Conservation (phyloP, 2,329 filamentous ascomycete genomes). For the Arthroderma uncinatum region DNA sequence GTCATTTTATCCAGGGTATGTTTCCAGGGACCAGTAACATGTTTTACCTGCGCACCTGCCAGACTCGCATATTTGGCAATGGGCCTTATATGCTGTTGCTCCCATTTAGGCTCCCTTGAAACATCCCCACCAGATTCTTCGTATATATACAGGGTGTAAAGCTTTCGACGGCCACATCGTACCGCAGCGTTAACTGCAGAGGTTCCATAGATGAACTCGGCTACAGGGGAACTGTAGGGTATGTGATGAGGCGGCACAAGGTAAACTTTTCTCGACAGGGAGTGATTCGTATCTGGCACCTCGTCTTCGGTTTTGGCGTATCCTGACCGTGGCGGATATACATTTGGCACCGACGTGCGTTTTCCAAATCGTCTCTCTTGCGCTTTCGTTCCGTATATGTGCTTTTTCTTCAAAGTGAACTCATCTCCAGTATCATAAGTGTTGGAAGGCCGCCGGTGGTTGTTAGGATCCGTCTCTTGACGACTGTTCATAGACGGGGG, state of each 20-base stretch:
- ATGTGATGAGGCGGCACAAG: conserved; percentile 36
- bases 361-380: not conserved
- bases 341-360: not conserved
- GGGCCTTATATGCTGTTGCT: conserved; percentile 12
- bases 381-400: not conserved
- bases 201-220: conserved; percentile 80
- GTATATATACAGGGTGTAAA: conserved; percentile 78
- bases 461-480: not conserved
- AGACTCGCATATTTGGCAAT: conserved; percentile 32
- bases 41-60: conserved; percentile 44
- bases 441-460: not conserved
- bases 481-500: not conserved
- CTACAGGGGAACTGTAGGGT: conserved; percentile 71
- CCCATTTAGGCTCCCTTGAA: conserved; percentile 32
- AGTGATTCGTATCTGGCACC: not conserved
- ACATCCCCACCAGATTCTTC: conserved; percentile 42
- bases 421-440: not conserved
- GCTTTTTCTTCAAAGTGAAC: not conserved
- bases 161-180: conserved; percentile 53
- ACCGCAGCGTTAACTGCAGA: conserved; percentile 73
- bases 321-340: not conserved
- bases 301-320: not conserved
- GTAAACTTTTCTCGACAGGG: conserved; percentile 4
- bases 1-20: conserved; percentile 74
- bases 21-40: conserved; percentile 52